Evolutionary conservation across 1,284 basidiomycete species (phyloP), one percentile per base, ranked within the genome.

Genomic region (Ustilago hordei): DNA sequence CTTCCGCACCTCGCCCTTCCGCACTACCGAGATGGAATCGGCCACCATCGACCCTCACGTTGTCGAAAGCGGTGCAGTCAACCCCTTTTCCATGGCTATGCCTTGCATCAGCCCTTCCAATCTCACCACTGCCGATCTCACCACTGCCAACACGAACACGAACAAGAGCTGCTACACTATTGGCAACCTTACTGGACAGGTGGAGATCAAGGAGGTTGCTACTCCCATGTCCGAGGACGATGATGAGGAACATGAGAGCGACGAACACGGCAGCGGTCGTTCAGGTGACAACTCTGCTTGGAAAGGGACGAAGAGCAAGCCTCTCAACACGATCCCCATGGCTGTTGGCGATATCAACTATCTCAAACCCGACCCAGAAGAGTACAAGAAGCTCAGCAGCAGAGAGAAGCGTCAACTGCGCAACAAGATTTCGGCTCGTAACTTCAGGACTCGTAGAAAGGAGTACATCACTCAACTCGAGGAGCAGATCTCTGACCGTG

Each of bases 351-450:
- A 75, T 23, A 65, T 69, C 64, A 79, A 80, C 60, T 71, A 79
- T 50, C 81, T 80, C 60, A 81, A 79, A 64, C 93, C 93, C 1
- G 91, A 91, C 17, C 92, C 95, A 0, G 95, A 98, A 81, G 95
- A 96, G 81, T 98, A 98, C 89, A 92, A 93, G 87, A 97, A 95
- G 87, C 93, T 99, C 89, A 91, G 91, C 19, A 93, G 91, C 85
- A 98, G 98, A 88, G 95, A 98, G 88, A 98, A 98, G 88, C 89
- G 96, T 17, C 96, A 98, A 87, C 89, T 98, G 45, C 88, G 96
- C 66, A 98, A 98, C 89, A 98, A 98, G 91, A 95, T 98, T 75
- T 93, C 92, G 79, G 96, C 96, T 1, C 89, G 95, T 69, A 97
- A 96, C 85, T 98, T 98, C 88, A 90, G 96, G 35, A 93, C 95